A percentile compares a stretch with the other conserved stretches of the same genome.
Conservation (phyloP, 2,329 filamentous ascomycete genomes). For the Geosmithia flava region DNA sequence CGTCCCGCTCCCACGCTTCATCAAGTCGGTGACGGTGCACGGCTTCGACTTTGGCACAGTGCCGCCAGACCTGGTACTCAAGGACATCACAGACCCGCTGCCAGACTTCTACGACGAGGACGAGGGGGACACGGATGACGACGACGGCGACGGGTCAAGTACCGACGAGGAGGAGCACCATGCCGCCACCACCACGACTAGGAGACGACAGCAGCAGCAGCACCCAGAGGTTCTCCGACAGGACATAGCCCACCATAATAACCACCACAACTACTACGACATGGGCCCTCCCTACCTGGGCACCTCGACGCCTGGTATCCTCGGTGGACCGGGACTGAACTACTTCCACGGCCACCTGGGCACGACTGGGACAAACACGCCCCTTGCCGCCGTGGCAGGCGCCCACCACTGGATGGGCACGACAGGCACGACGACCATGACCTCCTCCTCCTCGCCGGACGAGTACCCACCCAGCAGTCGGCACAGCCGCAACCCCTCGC, state of each 20-base stretch:
- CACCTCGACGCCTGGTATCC: conserved; percentile 48
- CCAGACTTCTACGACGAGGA: conserved; percentile 92
- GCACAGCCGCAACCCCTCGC: conserved; percentile 29
- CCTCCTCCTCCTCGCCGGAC: conserved; percentile 5
- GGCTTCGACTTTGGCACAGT: conserved; percentile 85
- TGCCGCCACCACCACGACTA: no score
- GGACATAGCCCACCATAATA: background rate
- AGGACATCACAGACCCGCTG: conserved; percentile 91
- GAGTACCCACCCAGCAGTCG: conserved; percentile 11
- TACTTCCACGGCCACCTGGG: conserved; percentile 74
- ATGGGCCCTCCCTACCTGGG: conserved; percentile 45
- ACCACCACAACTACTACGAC: conserved; percentile 18
- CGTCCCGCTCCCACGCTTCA: conserved; percentile 83
- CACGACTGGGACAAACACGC: conserved; percentile 62
- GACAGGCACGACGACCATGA: background rate
- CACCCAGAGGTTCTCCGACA: background rate
- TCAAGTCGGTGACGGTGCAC: conserved; percentile 89
- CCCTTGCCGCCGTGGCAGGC: conserved; percentile 66
- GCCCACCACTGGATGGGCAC: conserved; percentile 32
- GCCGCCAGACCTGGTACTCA: conserved; percentile 77
- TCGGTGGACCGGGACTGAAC: conserved; percentile 64
- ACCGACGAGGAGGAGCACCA: background rate
- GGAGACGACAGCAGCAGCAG: background rate
- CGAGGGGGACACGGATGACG: conserved; percentile 37
- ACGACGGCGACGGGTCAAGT: conserved; percentile 10